These are phyloP conservation scores for Sequoiadendron giganteum DNA, from an alignment of 75 land plant species.

Conservation along the genomic window DNA sequence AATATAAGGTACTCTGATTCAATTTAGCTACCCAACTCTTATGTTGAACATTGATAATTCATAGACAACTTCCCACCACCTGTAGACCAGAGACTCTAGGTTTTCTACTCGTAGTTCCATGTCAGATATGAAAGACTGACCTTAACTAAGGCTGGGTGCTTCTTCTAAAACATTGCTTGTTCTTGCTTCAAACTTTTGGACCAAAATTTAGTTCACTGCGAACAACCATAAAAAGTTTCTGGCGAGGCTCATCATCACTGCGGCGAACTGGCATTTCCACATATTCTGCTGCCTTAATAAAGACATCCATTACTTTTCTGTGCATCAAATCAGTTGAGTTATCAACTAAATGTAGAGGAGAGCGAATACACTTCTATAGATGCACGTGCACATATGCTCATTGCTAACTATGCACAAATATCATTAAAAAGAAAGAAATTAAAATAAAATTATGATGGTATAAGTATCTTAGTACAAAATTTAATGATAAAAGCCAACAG, in stretches of 20 bases:
- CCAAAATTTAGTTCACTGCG: conserved; percentile 93
- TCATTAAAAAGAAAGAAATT: background rate
- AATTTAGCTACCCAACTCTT: background rate
- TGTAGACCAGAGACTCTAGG: too few species aligned
- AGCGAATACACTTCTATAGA: background rate
- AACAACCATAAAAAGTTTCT: conserved; percentile 77
- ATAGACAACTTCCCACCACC: too few species aligned
- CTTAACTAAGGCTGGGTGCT: conserved; percentile 90
- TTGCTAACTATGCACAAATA: background rate
- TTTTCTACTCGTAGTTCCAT: too few species aligned
- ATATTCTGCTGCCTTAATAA: conserved; percentile 89
- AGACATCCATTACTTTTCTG: conserved; percentile 99
- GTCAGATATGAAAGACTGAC: conserved; percentile 31
- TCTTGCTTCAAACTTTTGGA: conserved; percentile 85
- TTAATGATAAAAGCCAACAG: background rate
- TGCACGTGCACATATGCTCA: background rate
- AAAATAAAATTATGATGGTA: background rate
- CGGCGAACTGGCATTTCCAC: conserved; percentile 94
- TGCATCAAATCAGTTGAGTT: background rate
- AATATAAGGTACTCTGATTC: background rate
- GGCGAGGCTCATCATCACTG: conserved; percentile 85
- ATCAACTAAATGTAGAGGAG: background rate
- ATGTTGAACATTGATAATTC: background rate
- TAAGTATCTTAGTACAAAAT: background rate
- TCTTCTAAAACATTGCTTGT: conserved; percentile 97